Base-by-base conservation (phyloP, 345 rosid genomes). In the Firmiana major region DNA sequence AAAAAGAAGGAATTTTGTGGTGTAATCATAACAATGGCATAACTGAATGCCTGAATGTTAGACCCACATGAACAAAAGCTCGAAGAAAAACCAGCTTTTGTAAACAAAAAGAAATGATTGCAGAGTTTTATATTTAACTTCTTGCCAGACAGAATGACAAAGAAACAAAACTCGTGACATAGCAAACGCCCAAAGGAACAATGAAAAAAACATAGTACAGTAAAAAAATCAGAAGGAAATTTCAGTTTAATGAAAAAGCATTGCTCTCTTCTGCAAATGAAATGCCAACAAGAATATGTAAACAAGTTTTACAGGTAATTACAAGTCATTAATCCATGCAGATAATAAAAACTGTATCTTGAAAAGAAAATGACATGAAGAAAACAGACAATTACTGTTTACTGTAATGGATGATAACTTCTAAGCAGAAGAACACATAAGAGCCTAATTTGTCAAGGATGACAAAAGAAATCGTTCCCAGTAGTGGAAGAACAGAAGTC, bases 31-130 rank as follows among this genome's bases (percentile, higher is more conserved):
- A 65, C 57, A 46, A 24, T 5, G 73, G 21, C 15, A 48, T 7
- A 46, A 26, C 57, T 69, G 26, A 48, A 70, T 70, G 74, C 16
- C 57, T 69, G 26, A 70, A 70, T 70, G 74, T 26, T 70, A 28
- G 42, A 70, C 58, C 58, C 74, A 16, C 59, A 48, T 28, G 74
- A 0, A 48, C 49, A 28, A 24, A 46, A 22, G 26, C 40, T 6
- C n/a, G 28, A 24, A 48, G 13, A 65, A 40, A 40, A 19, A 40
- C 71, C 49, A 40, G 71, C 48, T 65, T 65, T 65, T n/a, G 26
- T 40, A n/a, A 40, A 40, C 51, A 65, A 45, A 67, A 67, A 22
- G 54, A 68, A 68, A 22, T 68, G 11, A 68, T 68, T 45, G 54
- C 73, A 45, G 45, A 11, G 49, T 5, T 65, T 65, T 13, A 63